Evolutionary conservation across 2,329 filamentous ascomycete genomes (phyloP).

Genomic region (Chrysoporthe puriensis): DNA sequence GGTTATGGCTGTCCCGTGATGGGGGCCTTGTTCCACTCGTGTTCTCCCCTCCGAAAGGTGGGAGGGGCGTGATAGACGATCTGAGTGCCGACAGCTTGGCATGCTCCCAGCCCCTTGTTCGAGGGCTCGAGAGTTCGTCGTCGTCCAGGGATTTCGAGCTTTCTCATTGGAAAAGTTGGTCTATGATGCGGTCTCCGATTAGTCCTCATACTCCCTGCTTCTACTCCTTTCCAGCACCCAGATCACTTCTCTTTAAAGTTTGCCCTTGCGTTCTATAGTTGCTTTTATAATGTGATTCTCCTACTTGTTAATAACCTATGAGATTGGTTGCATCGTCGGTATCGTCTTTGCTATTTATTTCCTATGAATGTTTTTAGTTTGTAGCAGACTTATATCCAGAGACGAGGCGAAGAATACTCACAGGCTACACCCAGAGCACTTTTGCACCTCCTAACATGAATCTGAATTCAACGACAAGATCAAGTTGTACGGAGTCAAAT

Average conservation of each 20-base stretch:
- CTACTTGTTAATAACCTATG: no score
- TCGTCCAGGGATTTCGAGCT: not conserved
- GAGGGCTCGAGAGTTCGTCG: not conserved
- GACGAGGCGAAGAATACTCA: no score
- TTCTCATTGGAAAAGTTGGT: not conserved
- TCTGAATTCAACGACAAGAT: no score
- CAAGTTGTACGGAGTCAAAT: no score
- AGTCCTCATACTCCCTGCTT: not conserved
- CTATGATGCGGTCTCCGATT: not conserved
- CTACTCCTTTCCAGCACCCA: not conserved
- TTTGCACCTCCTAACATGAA: no score
- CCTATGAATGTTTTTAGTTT: no score
- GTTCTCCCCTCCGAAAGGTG: no score
- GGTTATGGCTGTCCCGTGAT: not conserved
- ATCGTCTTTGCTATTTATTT: no score
- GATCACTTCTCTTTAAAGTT: not conserved
- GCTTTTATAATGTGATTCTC: not conserved
- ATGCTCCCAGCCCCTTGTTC: not conserved
- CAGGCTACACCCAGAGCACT: no score
- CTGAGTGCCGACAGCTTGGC: not conserved
- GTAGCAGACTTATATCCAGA: no score
- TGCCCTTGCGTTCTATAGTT: not conserved
- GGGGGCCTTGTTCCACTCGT: not conserved
- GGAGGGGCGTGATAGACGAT: not conserved
- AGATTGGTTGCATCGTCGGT: no score